Base-by-base conservation (phyloP, 768 basidiomycete genomes). In the Boletus pseudo-olivaceus region DNA sequence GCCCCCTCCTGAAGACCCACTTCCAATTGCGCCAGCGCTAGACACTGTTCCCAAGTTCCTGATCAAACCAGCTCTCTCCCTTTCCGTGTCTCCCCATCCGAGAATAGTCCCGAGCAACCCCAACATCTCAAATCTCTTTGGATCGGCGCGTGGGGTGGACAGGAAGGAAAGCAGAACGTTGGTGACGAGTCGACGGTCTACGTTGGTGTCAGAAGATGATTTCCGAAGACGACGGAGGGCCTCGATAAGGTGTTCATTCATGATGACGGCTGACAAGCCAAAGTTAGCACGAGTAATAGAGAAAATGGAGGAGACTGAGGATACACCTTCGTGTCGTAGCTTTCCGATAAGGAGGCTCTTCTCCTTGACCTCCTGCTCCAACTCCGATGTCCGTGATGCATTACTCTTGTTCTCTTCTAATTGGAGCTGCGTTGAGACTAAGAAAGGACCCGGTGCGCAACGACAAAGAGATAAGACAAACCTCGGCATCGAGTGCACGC, bases 101-200 rank as follows among this genome's bases (percentile, higher is more conserved):
- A 99, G 80, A 51, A 99, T 86, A 11, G 93, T 89, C 4, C 90
- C 81, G 14, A 99, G 80, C 0, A 99, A 78, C 2, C 84, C 78
- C 12, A 99, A 81, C 87, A 99, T 98, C 72, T 99, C 97, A 69
- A 96, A 99, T 2, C 96, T 85, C 67, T 99, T 99, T 32, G 87
- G 75, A 71, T 99, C 97, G 30, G 85, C 89, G 6, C 97, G 85
- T 6, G 94, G 91, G 1, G 93, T 96, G 23, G 82, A 82, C 48
- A 99, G 78, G 75, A 97, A 99, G 0, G 87, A 86, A 19, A 98
- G 78, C 15, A 99, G 76, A 53, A 98, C 85, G 66, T 99, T 99
- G 34, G 91, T 96, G 33, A 99, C 93, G 1, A 99, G 83, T 12
- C 93, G 86, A 47, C 91, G 77, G 69, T 99, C 96, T 27, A 99